Evolutionary conservation across 352 stramenopile genomes (phyloP), one percentile per base, ranked within the genome.

Genomic region (Thalassiosira livingstoniorum): DNA sequence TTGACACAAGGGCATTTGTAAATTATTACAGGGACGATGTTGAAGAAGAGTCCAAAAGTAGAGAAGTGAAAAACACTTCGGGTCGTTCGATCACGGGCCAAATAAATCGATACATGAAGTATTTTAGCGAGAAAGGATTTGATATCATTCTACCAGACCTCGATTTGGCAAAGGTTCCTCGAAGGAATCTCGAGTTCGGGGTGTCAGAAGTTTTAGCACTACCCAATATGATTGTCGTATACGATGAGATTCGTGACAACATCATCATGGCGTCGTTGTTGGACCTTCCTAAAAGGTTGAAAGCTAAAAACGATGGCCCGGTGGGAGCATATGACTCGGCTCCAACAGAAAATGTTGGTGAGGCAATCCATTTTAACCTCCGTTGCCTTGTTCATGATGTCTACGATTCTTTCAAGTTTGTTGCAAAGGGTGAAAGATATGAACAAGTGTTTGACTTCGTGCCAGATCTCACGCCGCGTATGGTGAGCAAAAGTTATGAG

Each of bases 131-230:
- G 4, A 78, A 78, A 58, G 70, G 70, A 4, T 78, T 78, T 58
- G 70, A 78, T 58, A 78, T 78, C 2, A 78, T 78, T 43, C 25
- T 78, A n/a, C 70, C 70, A 47, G 4, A 78, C 18, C 57, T 78
- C 10, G 60, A 78, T 42, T 72, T 78, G 39, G 21, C 2, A 31
- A 78, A 71, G 29, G 57, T 72, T 7, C 45, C 70, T 25, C n/a
- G 60, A 13, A 15, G 60, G 21, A 78, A 78, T 25, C 45, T 78
- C 42, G 60, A 64, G 45, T 78, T 72, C 32, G 47, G 51, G n/a
- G 51, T 78, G 1, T 21, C 27, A 2, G 70, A 78, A 43, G 70
- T 78, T 7, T 55, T 78, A 2, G 57, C 42, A 39, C 45, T 78
- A 3, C 70, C 70, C 10, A 70, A 60, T 32, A 57, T 78, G 58